A percentile compares a stretch with the other conserved stretches of the same genome.
These are phyloP conservation scores for Salicornia ramosissima DNA, from an alignment of 148 eudicot species.

Conservation along the genomic window DNA sequence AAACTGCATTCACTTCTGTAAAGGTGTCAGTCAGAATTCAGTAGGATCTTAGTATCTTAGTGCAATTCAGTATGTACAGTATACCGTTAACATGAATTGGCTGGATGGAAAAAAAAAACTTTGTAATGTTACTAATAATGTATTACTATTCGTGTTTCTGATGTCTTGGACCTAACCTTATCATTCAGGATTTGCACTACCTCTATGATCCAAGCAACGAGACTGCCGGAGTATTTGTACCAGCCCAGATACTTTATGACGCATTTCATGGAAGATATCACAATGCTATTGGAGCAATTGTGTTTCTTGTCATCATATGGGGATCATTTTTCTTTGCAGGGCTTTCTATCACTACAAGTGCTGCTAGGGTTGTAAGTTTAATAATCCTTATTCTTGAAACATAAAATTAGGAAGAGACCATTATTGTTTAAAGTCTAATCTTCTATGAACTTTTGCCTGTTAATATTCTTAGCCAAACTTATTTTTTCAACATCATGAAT, in stretches of 20 bases:
- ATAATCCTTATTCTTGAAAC: background rate
- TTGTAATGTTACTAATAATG: background rate
- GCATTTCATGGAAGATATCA: constrained; percentile 64
- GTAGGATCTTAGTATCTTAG: background rate
- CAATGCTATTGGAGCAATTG: constrained; percentile 45
- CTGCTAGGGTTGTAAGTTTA: constrained; percentile 51
- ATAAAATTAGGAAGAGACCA: no score
- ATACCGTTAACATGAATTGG: background rate
- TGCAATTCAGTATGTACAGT: background rate
- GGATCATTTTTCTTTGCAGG: constrained; percentile 72
- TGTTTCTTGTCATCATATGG: constrained; percentile 59
- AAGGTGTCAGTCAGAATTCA: background rate
- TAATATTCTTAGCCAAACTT: background rate
- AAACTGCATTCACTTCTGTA: background rate
- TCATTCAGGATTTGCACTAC: constrained; percentile 42
- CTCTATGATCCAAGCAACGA: constrained; percentile 49
- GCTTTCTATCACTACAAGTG: constrained; percentile 58
- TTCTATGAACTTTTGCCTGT: no score
- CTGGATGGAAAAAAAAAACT: background rate
- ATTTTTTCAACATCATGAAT: background rate
- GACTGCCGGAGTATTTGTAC: constrained; percentile 62
- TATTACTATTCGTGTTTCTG: background rate
- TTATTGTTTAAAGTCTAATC: no score
- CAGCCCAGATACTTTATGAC: constrained; percentile 66
- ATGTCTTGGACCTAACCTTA: background rate